These are phyloP conservation scores for Lobosporangium transversale DNA, from an alignment of 192 early-diverging fungal species.

Conservation along the genomic window DNA sequence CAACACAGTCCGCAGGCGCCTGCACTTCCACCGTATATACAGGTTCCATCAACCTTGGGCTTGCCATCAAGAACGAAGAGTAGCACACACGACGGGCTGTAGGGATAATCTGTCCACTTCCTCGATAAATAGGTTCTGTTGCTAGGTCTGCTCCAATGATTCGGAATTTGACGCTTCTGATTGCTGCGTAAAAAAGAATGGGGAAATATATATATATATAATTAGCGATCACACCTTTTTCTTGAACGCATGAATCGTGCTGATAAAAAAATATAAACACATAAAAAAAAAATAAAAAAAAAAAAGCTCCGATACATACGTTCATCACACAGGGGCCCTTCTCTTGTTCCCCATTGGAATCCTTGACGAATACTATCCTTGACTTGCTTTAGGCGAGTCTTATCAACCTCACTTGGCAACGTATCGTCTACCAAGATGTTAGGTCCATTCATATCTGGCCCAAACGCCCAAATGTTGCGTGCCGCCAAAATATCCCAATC, in stretches of 20 bases:
- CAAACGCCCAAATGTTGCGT: constrained; percentile 98
- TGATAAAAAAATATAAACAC: no score
- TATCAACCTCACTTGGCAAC: constrained; percentile 91
- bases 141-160: constrained; percentile 90
- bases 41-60: constrained; percentile 97
- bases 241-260: no score
- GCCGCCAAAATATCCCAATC: constrained; percentile 94
- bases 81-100: constrained; percentile 96
- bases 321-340: constrained; percentile 97
- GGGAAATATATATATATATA: no score
- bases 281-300: no score
- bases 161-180: constrained; percentile 95
- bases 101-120: constrained; percentile 97
- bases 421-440: constrained; percentile 97
- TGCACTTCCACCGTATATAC: constrained; percentile 97
- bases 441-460: constrained; percentile 90
- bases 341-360: constrained; percentile 97
- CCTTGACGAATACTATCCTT: constrained; percentile 92
- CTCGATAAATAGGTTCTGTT: constrained; percentile 88
- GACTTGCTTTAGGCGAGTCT: constrained; percentile 78
- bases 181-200: constrained; percentile 64
- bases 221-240: no score
- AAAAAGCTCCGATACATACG: no score
- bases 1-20: constrained; percentile 94
- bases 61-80: constrained; percentile 94